Base-by-base conservation (phyloP, 441 rosid species). In the Pelargonium myrrhifolium region DNA sequence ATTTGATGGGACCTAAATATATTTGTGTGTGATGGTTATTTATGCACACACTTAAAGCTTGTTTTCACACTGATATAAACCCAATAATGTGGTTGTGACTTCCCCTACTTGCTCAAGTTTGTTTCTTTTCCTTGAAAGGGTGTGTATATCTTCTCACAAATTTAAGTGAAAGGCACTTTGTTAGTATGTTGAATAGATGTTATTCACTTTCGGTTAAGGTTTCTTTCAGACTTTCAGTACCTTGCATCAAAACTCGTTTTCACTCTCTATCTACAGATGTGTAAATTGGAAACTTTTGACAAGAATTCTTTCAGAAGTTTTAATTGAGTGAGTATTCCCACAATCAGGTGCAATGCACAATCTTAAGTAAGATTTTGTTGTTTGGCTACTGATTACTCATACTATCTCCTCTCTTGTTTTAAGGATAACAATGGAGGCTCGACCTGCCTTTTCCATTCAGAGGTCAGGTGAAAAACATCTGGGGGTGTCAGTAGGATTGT, bases 361-460 rank as follows among this genome's bases (percentile, higher is more conserved):
- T 9, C 65, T 66, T 42, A 66, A 65, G 62, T 60, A 55, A 26
- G 47, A 9, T 42, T 42, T 11, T 71, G 22, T 40, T 11, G 11
- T 39, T 62, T 77, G 65, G 58, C 35, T 9, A 42, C 39, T 42
- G 71, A 68, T 73, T 65, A 69, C 42, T 15, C 24, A 59, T 37
- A 26, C 55, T 67, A 59, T 64, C 14, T 66, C 10, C 35, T 76
- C 71, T 42, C 11, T 42, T 74, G 47, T 73, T 72, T 71, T 64
- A 74, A 82, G 93, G 80, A 73, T 9, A 68, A 76, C 47, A 59
- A 92, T 92, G 97, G 92, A 92, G 82, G 92, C 92, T 76, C 90
- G 86, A 39, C 88, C 85, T 14, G 47, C 87, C 74, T 65, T 81
- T 71, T 77, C 86, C 65, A 79, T 87, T 70, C 87, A 78, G 67